Evolutionary conservation across 208 protist genomes (phyloP).

Genomic region (Balamuthia mandrillaris): DNA sequence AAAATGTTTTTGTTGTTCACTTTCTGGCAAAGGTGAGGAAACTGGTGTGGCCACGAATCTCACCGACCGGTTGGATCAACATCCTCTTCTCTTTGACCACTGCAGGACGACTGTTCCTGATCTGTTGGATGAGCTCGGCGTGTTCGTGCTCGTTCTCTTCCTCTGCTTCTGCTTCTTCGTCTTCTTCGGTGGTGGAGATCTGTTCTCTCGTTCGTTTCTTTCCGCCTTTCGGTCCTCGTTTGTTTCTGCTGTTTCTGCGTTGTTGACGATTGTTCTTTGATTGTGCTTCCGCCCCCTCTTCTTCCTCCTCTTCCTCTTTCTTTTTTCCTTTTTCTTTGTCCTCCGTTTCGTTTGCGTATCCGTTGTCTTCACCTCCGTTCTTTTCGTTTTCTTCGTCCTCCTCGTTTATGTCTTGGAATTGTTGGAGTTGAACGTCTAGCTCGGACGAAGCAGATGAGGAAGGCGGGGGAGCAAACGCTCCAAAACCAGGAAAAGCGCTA

Average conservation of each 20-base stretch:
- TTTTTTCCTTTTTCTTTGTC: not conserved
- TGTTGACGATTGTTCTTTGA: not conserved
- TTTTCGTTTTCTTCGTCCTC: not conserved
- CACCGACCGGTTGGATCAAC: not conserved
- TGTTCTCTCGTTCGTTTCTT: not conserved
- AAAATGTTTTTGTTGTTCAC: too few relatives aligned
- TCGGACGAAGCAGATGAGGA: too few relatives aligned
- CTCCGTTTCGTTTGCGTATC: not conserved
- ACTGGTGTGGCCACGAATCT: constrained; percentile 53
- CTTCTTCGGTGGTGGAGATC: not conserved
- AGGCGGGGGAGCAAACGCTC: not conserved
- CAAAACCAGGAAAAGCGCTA: not conserved
- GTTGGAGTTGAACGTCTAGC: not conserved
- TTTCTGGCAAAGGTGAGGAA: constrained; percentile 61
- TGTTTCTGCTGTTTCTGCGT: not conserved
- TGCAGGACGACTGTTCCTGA: too few relatives aligned
- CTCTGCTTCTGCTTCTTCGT: not conserved
- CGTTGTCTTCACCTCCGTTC: not conserved
- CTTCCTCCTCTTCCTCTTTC: not conserved
- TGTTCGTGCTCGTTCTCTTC: not conserved
- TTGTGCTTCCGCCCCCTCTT: not conserved
- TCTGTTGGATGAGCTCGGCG: not conserved
- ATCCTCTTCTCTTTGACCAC: not conserved
- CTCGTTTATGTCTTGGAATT: not conserved
- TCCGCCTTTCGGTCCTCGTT: not conserved